A percentile compares a stretch with the other conserved stretches of the same genome.
Evolutionary conservation across 1,284 basidiomycete species (phyloP).

Genomic region (Polyporus tsugae): DNA sequence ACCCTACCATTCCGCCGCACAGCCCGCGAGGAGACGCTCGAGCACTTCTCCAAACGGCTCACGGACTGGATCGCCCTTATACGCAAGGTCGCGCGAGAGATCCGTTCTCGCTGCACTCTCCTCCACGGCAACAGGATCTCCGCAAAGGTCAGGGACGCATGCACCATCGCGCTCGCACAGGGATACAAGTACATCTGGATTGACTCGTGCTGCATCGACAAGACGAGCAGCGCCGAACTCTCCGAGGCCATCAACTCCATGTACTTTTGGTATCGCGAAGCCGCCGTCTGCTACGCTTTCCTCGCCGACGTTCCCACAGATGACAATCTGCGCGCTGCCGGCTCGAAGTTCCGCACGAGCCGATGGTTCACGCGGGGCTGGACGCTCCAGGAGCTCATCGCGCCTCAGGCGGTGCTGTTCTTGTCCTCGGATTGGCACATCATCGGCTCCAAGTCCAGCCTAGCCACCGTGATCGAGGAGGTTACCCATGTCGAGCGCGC

Average conservation of each 20-base stretch:
- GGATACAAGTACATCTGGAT: conserved; percentile 17
- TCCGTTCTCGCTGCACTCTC: not conserved
- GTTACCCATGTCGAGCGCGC: not conserved
- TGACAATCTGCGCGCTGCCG: not conserved
- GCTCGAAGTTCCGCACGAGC: conserved; percentile 4
- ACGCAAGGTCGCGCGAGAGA: not conserved
- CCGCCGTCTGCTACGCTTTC: conserved; percentile 18
- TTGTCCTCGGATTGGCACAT: conserved; percentile 5
- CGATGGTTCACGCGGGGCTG: conserved; percentile 11
- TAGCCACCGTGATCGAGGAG: not conserved
- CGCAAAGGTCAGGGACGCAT: conserved; percentile 3
- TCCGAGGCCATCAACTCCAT: conserved; percentile 14
- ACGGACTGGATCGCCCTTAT: not conserved
- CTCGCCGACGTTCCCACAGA: not conserved
- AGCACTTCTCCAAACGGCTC: not conserved
- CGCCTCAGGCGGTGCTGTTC: conserved; percentile 11
- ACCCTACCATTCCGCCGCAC: not conserved
- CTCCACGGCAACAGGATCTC: conserved; percentile 8
- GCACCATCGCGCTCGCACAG: not conserved
- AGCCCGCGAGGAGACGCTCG: not conserved
- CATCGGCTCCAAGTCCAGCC: conserved; percentile 6
- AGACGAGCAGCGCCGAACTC: conserved; percentile 11
- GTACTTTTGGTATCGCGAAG: conserved; percentile 10
- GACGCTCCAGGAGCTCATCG: conserved; percentile 20
- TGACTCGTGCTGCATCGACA: conserved; percentile 21